phyloP scores from a whole-genome alignment of 768 basidiomycete genomes.

The Leccinum broughii region DNA sequence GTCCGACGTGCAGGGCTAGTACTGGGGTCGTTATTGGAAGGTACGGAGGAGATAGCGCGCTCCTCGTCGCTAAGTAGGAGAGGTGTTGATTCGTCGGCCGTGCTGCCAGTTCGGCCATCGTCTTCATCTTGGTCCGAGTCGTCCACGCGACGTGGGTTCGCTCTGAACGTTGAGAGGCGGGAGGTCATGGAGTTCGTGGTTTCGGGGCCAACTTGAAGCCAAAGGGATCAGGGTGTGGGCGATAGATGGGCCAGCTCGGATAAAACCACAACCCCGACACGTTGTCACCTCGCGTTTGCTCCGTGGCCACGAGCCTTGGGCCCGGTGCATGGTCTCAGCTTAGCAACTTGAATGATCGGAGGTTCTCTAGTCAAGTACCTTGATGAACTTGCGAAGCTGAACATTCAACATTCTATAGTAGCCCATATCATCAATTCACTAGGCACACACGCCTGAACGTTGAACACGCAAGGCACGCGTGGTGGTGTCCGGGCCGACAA shows the following conservation, averaged over 20 bases:
- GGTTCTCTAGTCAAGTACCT: too few species aligned
- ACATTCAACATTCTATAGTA: too few species aligned
- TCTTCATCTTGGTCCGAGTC: background rate
- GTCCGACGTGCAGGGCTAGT: background rate
- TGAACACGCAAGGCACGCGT: too few species aligned
- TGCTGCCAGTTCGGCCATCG: background rate
- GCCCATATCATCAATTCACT: too few species aligned
- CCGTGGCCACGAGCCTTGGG: too few species aligned
- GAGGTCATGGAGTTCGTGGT: background rate
- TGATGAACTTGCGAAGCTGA: too few species aligned
- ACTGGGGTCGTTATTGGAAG: background rate
- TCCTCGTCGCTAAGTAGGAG: slow-evolving; percentile 15
- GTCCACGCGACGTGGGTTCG: background rate
- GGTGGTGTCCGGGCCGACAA: too few species aligned
- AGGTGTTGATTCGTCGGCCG: slow-evolving; percentile 14
- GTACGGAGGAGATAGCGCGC: background rate
- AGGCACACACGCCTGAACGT: too few species aligned
- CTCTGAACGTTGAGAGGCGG: background rate
- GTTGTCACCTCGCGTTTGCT: background rate
- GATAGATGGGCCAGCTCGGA: background rate
- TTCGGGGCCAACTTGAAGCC: background rate
- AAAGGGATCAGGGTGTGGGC: background rate
- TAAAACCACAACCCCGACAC: background rate
- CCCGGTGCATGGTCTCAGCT: too few species aligned
- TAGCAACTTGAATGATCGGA: background rate